Base-by-base conservation (phyloP, 2,329 filamentous ascomycete species). In the Pezicula neosporulosa region DNA sequence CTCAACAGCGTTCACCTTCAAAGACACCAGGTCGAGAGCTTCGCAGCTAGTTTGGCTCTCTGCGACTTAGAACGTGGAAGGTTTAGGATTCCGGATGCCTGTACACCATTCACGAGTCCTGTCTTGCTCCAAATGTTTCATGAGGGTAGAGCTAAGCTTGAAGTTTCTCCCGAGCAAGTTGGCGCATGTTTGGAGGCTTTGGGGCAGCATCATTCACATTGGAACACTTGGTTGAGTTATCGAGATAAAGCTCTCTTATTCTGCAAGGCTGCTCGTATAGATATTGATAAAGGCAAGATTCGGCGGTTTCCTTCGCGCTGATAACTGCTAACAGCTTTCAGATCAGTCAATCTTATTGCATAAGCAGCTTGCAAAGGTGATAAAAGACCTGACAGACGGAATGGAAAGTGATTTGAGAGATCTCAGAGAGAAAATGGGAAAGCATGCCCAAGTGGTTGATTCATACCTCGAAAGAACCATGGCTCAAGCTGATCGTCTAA, bases 161-260 rank as follows among this genome's bases (percentile, higher is more conserved):
- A 64, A 51, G 51, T 46, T 57, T 55, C 53, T 46, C 47, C 57
- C 5, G 57, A 66, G 24, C 46, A 66, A 16, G 56, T 84, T 21
- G 69, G 72, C 43, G 60, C 68, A 9, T 88, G 84, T 57, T 66
- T 84, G 4, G 71, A 68, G 43, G 74, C 74, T 4, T 65, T 87
- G 1, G 76, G 78, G 43, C 73, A 74, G 16, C 72, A 76, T 21
- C 73, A 77, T 1, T 81, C 82, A 42, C 78, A 74, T 63, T 87
- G 83, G 82, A 84, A 76, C 1, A 85, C 81, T 21, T 87, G 83
- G 68, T 81, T 79, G 57, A 84, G 83, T 64, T 80, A 74, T 51
- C 73, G 76, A 50, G 80, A 84, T 50, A 82, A 83, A 56, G 82
- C 82, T 2, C 70, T 81, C 41, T 67, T 82, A 16, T 80, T 87